Base-by-base conservation (phyloP, 768 basidiomycete species). In the Myochromella boudieri region DNA sequence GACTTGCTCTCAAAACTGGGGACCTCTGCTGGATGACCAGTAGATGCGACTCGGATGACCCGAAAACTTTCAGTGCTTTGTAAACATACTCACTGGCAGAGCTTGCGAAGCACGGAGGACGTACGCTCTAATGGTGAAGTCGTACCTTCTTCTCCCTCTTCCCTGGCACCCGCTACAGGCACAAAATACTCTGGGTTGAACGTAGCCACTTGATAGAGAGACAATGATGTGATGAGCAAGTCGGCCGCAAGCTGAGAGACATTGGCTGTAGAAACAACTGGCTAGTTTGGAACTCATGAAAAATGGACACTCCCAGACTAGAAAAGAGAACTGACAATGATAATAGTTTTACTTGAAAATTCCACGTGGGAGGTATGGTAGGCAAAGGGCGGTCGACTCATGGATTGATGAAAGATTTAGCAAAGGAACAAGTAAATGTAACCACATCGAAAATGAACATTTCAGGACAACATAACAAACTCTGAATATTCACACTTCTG, bases 211-310 rank as follows among this genome's bases (percentile, higher is more conserved):
- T 76, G 71, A 42, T 69, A 63, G 17, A 93, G 72, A 24, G 71
- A 71, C 37, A 89, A 69, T 1, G 85, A 82, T 4, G 84, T 64
- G 51, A 91, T 82, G 50, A 93, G 67, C 14, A 93, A 67, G 64
- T 93, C 90, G 8, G 70, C 81, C 0, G 88, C 80, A 10, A 93
- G 73, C 58, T 93, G 90, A n/a, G 82, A 74, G 33, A 92, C 77
- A 67, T 92, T 92, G 38, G 86, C 90, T 9, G 81, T 79, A 4
- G 90, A 91, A 9, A 92, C 87, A 34, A 90, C 60, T 26, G 91
- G 89, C 78, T 81, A 52, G 33, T 20, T 39, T 37, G 49, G 34
- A 42, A 18, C 33, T 36, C 37, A 44, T 52, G 55, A 48, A 55
- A 49, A 28, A 27, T 14, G n/a, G n/a, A n/a, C n/a, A n/a, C n/a